Percentiles rank a stretch among this genome's conserved stretches.
Conservation (phyloP, 768 basidiomycete genomes). For the Boletus coccyginus region DNA sequence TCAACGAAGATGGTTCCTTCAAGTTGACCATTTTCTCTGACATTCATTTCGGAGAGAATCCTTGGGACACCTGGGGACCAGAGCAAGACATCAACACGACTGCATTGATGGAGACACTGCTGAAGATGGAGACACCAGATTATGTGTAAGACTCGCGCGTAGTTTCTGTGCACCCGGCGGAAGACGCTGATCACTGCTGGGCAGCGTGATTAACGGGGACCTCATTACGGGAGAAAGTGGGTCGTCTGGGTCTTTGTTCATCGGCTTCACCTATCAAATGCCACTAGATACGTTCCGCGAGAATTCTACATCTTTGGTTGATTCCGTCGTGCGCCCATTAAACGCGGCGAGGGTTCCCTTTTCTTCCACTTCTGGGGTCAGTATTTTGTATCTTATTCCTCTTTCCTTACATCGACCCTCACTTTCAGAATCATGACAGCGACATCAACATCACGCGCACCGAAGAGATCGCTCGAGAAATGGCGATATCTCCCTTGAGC, state of each 20-base stretch:
- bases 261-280: background rate
- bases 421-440: constrained; percentile 69
- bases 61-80: constrained; percentile 66
- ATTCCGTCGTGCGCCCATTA: constrained; percentile 60
- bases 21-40: constrained; percentile 75
- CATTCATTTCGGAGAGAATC: constrained; percentile 74
- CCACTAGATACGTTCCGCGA: constrained; percentile 58
- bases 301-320: constrained; percentile 65
- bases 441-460: constrained; percentile 68
- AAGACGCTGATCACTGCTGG: constrained; percentile 1
- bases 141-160: constrained; percentile 51
- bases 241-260: background rate
- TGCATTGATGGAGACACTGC: constrained; percentile 52
- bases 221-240: constrained; percentile 70
- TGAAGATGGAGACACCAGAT: constrained; percentile 60
- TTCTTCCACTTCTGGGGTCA: constrained; percentile 65
- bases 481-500: constrained; percentile 49
- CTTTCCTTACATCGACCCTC: background rate
- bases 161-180: background rate
- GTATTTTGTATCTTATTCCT: constrained; percentile 16
- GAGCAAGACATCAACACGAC: constrained; percentile 64
- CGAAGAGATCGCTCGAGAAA: constrained; percentile 65
- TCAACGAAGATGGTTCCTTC: constrained; percentile 59
- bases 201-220: constrained; percentile 70
- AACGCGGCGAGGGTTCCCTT: constrained; percentile 59